Percentiles rank a stretch among this genome's conserved stretches.
Conservation (phyloP, 495 filamentous ascomycete genomes). For the Hypomontagnella submonticulosa region DNA sequence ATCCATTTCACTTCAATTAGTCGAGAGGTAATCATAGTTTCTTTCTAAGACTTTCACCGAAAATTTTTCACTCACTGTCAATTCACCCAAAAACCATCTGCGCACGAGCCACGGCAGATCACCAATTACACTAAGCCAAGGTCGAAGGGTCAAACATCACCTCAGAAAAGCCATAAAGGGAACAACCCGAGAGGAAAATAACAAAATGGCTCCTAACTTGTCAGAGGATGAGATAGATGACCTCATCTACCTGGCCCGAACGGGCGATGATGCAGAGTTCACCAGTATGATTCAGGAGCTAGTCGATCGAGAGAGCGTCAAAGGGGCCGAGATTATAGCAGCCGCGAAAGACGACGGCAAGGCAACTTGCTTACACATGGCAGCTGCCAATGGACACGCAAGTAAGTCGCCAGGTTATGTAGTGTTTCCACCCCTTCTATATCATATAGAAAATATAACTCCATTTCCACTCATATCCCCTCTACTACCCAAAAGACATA, state of each 20-base stretch:
- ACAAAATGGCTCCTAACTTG: conserved; percentile 63
- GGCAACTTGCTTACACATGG: conserved; percentile 86
- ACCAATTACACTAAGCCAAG: not conserved
- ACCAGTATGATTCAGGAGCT: conserved; percentile 67
- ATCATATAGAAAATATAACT: not conserved
- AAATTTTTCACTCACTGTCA: conserved; percentile 20
- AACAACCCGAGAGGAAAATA: not conserved
- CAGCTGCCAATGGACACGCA: conserved; percentile 84
- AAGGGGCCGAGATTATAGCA: conserved; percentile 67
- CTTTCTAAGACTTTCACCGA: not conserved
- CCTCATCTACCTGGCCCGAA: conserved; percentile 83
- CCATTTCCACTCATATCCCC: not conserved
- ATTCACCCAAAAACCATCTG: not conserved
- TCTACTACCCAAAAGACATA: not conserved
- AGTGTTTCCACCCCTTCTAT: not conserved
- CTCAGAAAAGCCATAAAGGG: not conserved
- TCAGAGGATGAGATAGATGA: conserved; percentile 85
- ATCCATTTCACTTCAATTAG: not conserved
- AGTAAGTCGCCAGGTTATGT: conserved; percentile 61
- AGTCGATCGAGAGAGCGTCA: conserved; percentile 62
- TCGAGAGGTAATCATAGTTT: not conserved
- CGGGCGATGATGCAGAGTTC: conserved; percentile 77
- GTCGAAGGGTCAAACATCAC: no score
- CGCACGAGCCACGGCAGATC: conserved; percentile 8
- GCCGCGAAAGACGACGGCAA: conserved; percentile 75